These are phyloP conservation scores for Hanseniaspora uvarum DNA, from an alignment of 1,139 yeast species.

Conservation along the genomic window DNA sequence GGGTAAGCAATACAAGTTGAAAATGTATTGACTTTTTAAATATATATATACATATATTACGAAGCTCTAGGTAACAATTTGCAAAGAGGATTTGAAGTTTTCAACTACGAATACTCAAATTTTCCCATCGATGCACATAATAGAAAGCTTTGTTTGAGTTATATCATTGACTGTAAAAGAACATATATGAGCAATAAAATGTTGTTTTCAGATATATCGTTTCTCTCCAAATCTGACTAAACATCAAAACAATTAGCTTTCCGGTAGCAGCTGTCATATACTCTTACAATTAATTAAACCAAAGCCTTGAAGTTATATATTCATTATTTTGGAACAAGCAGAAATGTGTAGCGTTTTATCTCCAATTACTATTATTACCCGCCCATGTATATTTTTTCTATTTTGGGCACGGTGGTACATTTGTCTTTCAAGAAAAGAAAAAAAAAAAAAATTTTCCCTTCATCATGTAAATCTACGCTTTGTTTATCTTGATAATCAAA, in stretches of 20 bases:
- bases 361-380: background rate
- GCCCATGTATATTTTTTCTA: background rate
- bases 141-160: background rate
- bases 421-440: background rate
- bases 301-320: too few species aligned
- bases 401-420: background rate
- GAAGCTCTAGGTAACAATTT: background rate
- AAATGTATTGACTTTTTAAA: too few species aligned
- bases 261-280: too few species aligned
- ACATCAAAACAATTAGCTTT: too few species aligned
- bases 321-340: background rate
- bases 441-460: background rate
- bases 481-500: background rate
- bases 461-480: background rate
- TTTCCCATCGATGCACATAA: background rate
- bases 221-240: too few species aligned
- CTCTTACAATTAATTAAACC: too few species aligned
- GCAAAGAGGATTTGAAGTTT: background rate
- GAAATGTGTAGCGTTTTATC: background rate
- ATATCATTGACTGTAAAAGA: background rate
- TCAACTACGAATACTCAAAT: background rate
- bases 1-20: background rate
- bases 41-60: too few species aligned
- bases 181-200: background rate
- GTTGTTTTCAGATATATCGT: too few species aligned